These are phyloP conservation scores for Hymenoscyphus salicellus DNA, from an alignment of 2,329 filamentous ascomycete genomes.

Conservation along the genomic window DNA sequence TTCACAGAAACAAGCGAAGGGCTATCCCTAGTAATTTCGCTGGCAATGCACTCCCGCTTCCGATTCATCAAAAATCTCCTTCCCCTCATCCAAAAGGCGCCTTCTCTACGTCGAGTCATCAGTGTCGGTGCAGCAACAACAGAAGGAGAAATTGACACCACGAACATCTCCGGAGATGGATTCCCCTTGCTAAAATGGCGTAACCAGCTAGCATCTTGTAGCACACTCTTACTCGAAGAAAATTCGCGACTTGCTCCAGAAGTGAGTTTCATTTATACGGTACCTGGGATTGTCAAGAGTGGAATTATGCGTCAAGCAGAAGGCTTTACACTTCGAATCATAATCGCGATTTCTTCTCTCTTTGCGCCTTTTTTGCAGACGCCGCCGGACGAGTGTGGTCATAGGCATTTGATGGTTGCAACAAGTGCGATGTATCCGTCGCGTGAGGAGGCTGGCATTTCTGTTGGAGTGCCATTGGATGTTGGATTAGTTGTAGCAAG, in stretches of 20 bases:
- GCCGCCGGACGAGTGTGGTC: conserved; percentile 24
- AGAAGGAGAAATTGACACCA: conserved; percentile 23
- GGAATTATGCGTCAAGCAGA: conserved; percentile 4
- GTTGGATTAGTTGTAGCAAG: conserved; percentile 10
- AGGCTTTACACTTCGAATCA: not conserved
- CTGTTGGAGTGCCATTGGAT: conserved; percentile 4
- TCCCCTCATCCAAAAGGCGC: conserved; percentile 46
- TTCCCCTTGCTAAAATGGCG: conserved; percentile 15
- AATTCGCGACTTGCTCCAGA: conserved; percentile 19
- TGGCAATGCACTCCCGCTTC: conserved; percentile 44
- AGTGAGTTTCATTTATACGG: conserved; percentile 27
- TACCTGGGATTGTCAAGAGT: conserved; percentile 24
- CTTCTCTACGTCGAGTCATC: conserved; percentile 49
- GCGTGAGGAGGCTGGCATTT: not conserved
- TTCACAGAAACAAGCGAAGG: no score
- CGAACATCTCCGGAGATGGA: conserved; percentile 21
- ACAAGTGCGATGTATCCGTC: conserved; percentile 23
- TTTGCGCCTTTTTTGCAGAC: not conserved
- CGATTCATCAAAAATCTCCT: conserved; percentile 56
- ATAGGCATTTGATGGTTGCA: conserved; percentile 25
- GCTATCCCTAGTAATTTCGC: no score
- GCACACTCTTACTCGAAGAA: conserved; percentile 24
- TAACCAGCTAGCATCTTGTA: conserved; percentile 19
- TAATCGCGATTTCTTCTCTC: not conserved
- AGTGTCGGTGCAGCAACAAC: conserved; percentile 29